These are phyloP conservation scores for Fusarium ambrosium DNA, from an alignment of 2,329 filamentous ascomycete species.

Conservation along the genomic window DNA sequence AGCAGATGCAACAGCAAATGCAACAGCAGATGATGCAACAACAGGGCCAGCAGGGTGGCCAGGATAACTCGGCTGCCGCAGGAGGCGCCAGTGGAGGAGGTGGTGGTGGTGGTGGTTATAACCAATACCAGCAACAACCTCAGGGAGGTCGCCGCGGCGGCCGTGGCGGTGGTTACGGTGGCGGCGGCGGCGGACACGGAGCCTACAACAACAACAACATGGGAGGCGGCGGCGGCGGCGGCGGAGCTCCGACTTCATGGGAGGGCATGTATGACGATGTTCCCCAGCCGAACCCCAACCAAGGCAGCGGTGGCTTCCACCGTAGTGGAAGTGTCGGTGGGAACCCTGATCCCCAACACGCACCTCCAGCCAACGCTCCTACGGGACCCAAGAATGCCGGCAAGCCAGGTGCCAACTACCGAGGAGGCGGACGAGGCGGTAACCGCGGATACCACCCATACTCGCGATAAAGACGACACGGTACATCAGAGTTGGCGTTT, in stretches of 20 bases:
- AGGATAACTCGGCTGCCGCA: slow-evolving; percentile 46
- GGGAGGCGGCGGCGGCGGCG: slow-evolving; percentile 53
- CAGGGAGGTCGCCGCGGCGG: slow-evolving; percentile 49
- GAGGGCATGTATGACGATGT: slow-evolving; percentile 99
- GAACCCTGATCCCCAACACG: slow-evolving; percentile 60
- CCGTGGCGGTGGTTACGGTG: slow-evolving; percentile 49
- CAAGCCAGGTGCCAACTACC: slow-evolving; percentile 91
- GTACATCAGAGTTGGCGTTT: slow-evolving; percentile 8
- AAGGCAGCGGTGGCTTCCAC: slow-evolving; percentile 55
- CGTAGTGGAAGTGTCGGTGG: slow-evolving; percentile 59
- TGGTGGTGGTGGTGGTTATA: slow-evolving; percentile 48
- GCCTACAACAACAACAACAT: slow-evolving; percentile 50
- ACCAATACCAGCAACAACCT: slow-evolving; percentile 62
- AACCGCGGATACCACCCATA: slow-evolving; percentile 87
- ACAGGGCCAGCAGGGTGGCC: slow-evolving; percentile 49
- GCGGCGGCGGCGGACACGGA: slow-evolving; percentile 47
- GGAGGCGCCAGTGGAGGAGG: slow-evolving; percentile 41
- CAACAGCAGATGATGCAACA: slow-evolving; percentile 59
- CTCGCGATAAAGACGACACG: slow-evolving; percentile 49
- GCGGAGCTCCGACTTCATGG: slow-evolving; percentile 85
- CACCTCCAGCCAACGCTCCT: slow-evolving; percentile 74
- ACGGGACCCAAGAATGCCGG: slow-evolving; percentile 97
- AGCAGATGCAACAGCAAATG: slow-evolving; percentile 69
- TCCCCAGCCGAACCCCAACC: slow-evolving; percentile 79
- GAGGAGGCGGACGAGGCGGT: slow-evolving; percentile 85